Conservation (phyloP, 139 green algal genomes). For the Haematococcus sp. region DNA sequence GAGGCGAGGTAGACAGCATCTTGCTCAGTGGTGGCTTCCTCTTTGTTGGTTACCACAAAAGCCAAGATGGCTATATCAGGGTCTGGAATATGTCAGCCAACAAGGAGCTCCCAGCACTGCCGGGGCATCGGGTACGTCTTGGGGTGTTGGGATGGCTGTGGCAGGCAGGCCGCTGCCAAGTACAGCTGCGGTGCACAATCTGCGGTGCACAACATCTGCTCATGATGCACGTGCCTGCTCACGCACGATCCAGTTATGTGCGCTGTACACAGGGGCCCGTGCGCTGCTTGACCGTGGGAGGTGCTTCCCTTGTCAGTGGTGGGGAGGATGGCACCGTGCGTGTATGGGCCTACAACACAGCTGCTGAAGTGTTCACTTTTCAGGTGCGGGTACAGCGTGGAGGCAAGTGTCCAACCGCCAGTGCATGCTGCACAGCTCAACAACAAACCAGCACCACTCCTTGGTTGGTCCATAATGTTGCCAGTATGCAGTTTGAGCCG, state of each 20-base stretch:
- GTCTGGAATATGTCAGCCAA: constrained; percentile 48
- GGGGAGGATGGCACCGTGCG: constrained; percentile 70
- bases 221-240: too few species aligned
- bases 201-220: too few species aligned
- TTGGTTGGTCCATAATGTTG: too few species aligned
- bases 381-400: constrained; percentile 17
- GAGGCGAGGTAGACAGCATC: constrained; percentile 65
- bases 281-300: constrained; percentile 34
- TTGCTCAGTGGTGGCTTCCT: constrained; percentile 65
- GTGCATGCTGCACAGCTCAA: too few species aligned
- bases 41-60: constrained; percentile 66
- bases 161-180: too few species aligned
- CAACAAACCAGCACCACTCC: too few species aligned
- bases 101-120: constrained; percentile 35
- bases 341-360: constrained; percentile 64
- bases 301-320: constrained; percentile 56
- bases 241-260: too few species aligned
- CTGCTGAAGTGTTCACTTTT: constrained; percentile 44
- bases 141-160: too few species aligned
- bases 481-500: too few species aligned
- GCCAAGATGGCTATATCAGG: constrained; percentile 41
- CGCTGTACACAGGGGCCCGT: too few species aligned
- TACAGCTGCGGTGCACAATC: too few species aligned
- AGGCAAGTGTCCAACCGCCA: constrained; percentile 4
- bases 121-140: constrained; percentile 50